phyloP scores from a whole-genome alignment of 108 stramenopile species.

The Skeletonema costatum region DNA sequence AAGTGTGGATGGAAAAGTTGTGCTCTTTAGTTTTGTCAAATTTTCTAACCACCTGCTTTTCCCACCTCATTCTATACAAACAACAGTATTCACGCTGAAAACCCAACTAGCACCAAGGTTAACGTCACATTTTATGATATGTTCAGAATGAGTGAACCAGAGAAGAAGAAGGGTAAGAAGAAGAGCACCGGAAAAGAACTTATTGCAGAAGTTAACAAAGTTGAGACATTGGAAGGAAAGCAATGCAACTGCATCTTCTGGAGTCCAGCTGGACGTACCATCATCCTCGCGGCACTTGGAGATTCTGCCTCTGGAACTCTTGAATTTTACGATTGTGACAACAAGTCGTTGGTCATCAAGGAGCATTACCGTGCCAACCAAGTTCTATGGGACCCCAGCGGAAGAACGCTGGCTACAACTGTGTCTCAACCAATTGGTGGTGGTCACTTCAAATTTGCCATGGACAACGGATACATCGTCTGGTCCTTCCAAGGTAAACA shows the following conservation, averaged over 20 bases:
- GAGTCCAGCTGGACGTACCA: slow-evolving; percentile 92
- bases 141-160: slow-evolving; percentile 46
- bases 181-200: slow-evolving; percentile 42
- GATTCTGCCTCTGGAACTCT: slow-evolving; percentile 86
- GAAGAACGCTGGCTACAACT: slow-evolving; percentile 88
- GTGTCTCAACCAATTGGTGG: slow-evolving; percentile 93
- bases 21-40: neutral
- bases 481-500: slow-evolving; percentile 97
- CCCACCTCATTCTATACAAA: neutral
- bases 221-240: slow-evolving; percentile 84
- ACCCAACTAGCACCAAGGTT: slow-evolving; percentile 83
- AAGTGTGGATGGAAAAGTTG: neutral
- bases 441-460: slow-evolving; percentile 94
- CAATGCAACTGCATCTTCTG: slow-evolving; percentile 94
- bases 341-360: slow-evolving; percentile 77
- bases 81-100: slow-evolving; percentile 87
- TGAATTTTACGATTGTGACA: slow-evolving; percentile 95
- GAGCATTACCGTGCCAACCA: slow-evolving; percentile 96
- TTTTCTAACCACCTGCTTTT: neutral
- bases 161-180: slow-evolving; percentile 69
- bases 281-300: slow-evolving; percentile 91
- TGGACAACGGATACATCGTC: slow-evolving; percentile 97
- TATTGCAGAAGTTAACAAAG: slow-evolving; percentile 72
- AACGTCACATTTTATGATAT: slow-evolving; percentile 95
- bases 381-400: slow-evolving; percentile 95